Evolutionary conservation across 805 yeast species (phyloP), one percentile per base, ranked within the genome.

Genomic region (Sungouiozyma intestinalis): DNA sequence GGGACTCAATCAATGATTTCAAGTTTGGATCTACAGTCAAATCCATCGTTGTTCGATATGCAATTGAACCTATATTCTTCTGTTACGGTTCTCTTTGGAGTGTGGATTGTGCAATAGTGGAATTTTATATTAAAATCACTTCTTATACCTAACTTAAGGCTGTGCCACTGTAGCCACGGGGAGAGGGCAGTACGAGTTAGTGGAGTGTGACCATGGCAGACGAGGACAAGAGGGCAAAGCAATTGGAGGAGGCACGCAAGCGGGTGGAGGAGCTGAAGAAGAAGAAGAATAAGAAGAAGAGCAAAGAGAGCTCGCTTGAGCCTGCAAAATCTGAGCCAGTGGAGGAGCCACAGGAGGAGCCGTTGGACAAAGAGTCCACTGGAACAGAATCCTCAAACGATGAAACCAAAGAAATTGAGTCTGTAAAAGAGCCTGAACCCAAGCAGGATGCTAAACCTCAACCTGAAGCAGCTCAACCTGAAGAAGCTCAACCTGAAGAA

Each of bases 201-300:
- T 18, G 2, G 57, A 56, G 62, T 47, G 57, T 31, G 68, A 62
- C 31, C 48, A 57, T 24, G 32, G 58, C 58, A 13, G 65, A 57
- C 20, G 68, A 64, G 16, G 60, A 55, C 36, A 52, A 55, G 17
- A 72, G 77, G 47, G 77, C 74, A 39, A 83, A 77, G 54, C 75
- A 78, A 57, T 66, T 84, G 39, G 86, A 80, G 48, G 81, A 81
- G 2, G 92, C 90, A 4, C 73, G 82, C 53, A 81, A 79, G 64
- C 74, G 79, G 48, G 77, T 73, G 35, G 87, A 81, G 45, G 85
- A 80, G 52, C 63, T 82, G 67, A 82, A 77, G 66, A 75, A 75
- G 62, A 69, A 69, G 60, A 68, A 65, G 57, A 74, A 70, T 57
- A 72, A 68, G 55, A 68, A 69, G 59, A 67, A 67, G 62, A 59